A percentile compares a stretch with the other conserved stretches of the same genome.
phyloP scores from a whole-genome alignment of 192 early-diverging fungal species.

The Gonapodya prolifera region DNA sequence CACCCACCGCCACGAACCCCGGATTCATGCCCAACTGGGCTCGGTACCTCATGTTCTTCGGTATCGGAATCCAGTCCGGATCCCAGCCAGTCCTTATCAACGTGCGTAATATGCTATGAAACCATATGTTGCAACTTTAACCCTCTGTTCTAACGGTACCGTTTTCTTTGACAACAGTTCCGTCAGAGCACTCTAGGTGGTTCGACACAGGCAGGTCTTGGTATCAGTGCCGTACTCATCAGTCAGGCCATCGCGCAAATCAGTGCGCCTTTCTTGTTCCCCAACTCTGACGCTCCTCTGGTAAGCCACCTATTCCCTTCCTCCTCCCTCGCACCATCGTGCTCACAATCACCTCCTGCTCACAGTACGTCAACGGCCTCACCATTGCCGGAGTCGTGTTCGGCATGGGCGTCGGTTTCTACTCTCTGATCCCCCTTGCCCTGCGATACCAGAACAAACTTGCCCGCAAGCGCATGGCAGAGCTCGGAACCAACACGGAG shows the following conservation, averaged over 20 bases:
- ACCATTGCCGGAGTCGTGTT: background rate
- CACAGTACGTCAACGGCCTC: background rate
- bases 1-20: background rate
- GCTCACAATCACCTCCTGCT: background rate
- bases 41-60: background rate
- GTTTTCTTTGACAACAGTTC: no score
- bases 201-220: background rate
- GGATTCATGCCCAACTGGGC: background rate
- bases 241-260: background rate
- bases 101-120: background rate
- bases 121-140: no score
- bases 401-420: background rate
- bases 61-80: background rate
- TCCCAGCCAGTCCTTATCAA: background rate
- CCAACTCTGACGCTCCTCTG: background rate
- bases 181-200: background rate
- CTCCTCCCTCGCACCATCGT: background rate
- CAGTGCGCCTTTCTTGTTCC: conserved; percentile 1
- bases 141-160: no score
- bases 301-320: background rate
- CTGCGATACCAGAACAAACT: background rate
- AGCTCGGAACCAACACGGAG: background rate
- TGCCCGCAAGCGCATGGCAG: background rate
- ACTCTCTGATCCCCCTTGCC: background rate
- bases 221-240: background rate